A percentile compares a stretch with the other conserved stretches of the same genome.
These are phyloP conservation scores for Passiflora organensis DNA, from an alignment of 345 rosid genomes.

Conservation along the genomic window DNA sequence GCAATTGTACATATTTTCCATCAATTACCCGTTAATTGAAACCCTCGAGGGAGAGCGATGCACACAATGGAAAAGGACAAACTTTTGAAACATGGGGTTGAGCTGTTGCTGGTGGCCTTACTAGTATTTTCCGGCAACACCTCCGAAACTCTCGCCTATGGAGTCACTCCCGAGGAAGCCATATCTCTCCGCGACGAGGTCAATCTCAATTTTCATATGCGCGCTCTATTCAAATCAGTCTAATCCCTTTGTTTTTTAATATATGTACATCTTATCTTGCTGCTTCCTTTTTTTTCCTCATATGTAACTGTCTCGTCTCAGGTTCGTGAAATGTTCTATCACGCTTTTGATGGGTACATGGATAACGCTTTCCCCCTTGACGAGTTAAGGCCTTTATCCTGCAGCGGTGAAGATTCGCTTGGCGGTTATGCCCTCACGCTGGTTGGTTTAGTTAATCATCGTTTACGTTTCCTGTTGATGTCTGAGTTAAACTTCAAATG, in stretches of 20 bases:
- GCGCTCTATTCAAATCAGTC: background rate
- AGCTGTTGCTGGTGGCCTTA: background rate
- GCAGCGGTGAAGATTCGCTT: constrained; percentile 86
- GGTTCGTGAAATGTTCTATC: constrained; percentile 99
- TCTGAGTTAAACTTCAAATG: no score
- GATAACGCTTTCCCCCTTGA: constrained; percentile 91
- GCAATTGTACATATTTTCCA: no score
- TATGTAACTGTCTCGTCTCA: constrained; percentile 15
- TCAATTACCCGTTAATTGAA: no score
- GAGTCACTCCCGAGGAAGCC: constrained; percentile 73
- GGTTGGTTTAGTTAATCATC: constrained; percentile 31
- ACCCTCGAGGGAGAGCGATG: background rate
- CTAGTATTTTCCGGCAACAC: background rate
- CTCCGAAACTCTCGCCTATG: constrained; percentile 35
- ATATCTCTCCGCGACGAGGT: constrained; percentile 89
- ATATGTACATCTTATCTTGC: no score
- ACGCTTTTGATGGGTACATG: constrained; percentile 95
- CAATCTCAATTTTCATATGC: background rate
- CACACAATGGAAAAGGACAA: constrained; percentile 7
- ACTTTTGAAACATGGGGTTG: constrained; percentile 2
- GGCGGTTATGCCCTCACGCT: constrained; percentile 96
- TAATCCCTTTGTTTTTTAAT: background rate
- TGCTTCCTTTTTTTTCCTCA: background rate
- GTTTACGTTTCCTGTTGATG: constrained; percentile 3
- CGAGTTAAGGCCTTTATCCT: constrained; percentile 81